A percentile compares a stretch with the other conserved stretches of the same genome.
Evolutionary conservation across 345 rosid species (phyloP).

Genomic region (Arabidopsis arenosa): DNA sequence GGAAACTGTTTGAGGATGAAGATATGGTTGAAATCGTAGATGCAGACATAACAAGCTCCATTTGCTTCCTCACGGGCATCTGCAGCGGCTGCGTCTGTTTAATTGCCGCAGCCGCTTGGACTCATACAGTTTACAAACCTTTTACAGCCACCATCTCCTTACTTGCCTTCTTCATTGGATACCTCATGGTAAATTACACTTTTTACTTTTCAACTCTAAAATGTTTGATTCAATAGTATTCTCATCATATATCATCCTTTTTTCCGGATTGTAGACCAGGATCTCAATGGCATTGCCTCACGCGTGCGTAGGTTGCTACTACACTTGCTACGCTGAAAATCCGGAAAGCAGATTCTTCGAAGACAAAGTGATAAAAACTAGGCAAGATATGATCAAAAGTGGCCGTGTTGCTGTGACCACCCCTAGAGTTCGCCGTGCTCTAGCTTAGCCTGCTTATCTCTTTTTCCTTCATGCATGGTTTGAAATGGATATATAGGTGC

Average conservation of each 20-base stretch:
- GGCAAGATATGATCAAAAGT: slow-evolving; percentile 50
- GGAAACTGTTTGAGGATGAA: slow-evolving; percentile 69
- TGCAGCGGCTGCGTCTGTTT: slow-evolving; percentile 96
- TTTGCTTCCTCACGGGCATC: slow-evolving; percentile 92
- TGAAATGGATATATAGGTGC: slow-evolving; percentile 17
- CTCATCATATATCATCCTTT: neutral
- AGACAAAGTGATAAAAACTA: slow-evolving; percentile 62
- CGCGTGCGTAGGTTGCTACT: slow-evolving; percentile 95
- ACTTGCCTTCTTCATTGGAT: slow-evolving; percentile 77
- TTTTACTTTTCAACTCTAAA: neutral
- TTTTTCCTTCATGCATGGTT: neutral
- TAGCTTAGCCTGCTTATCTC: slow-evolving; percentile 23
- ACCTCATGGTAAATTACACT: slow-evolving; percentile 72
- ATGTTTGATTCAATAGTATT: neutral
- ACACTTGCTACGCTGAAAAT: slow-evolving; percentile 89
- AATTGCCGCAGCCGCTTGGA: slow-evolving; percentile 87
- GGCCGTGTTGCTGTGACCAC: slow-evolving; percentile 62
- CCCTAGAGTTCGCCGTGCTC: slow-evolving; percentile 65
- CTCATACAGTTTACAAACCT: slow-evolving; percentile 58
- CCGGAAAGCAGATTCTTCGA: slow-evolving; percentile 77
- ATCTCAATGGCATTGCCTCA: slow-evolving; percentile 97
- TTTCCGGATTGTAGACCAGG: slow-evolving; percentile 61
- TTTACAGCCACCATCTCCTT: slow-evolving; percentile 84
- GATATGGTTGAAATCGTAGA: slow-evolving; percentile 72
- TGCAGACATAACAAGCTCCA: slow-evolving; percentile 84